Evolutionary conservation across 805 yeast genomes (phyloP), one percentile per base, ranked within the genome.

Genomic region (Candida maltosa): DNA sequence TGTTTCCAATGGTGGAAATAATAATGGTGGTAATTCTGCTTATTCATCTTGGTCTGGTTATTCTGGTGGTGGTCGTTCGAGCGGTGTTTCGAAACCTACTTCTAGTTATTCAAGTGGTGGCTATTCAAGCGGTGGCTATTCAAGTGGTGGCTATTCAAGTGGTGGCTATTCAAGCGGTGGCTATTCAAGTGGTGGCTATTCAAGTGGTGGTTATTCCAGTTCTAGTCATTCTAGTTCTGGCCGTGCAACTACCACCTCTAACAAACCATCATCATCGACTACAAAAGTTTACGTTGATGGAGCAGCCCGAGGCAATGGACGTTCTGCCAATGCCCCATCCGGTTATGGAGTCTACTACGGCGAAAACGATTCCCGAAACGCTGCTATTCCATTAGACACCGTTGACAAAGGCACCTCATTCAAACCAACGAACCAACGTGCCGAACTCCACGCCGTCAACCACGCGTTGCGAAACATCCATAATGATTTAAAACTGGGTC

Each of bases 271-370:
- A 22, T 12, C 25, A 22, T 12, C 17, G 6, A 29, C 28, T 11
- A 31, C 36, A 17, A 31, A 32, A 6, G 64, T 87, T 0, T 88
- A 75, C 49, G 80, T 87, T 15, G 97, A 88, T 56, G 97, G 96
- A 0, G 84, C 95, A 0, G 67, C 80, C 0, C 60, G 79, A 7
- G 70, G 75, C 4, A 82, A 83, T 47, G 88, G 87, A 1, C 60
- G 49, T 15, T 30, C 33, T 0, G 44, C 46, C 6, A 38, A 46
- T 3, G 52, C 54, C 3, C 42, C 45, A 9, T 79, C 82, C 0
- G 96, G 97, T 0, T 78, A 74, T 48, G 97, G 96, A 16, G 84
- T 83, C 0, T 87, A 62, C 52, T 86, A 72, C 53, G 89, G 87
- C 0, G 60, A 46, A 0, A 49, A 56, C 23, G 83, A 80, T 47